These are phyloP conservation scores for Luffa acutangula DNA, from an alignment of 306 rosid species.

Conservation along the genomic window DNA sequence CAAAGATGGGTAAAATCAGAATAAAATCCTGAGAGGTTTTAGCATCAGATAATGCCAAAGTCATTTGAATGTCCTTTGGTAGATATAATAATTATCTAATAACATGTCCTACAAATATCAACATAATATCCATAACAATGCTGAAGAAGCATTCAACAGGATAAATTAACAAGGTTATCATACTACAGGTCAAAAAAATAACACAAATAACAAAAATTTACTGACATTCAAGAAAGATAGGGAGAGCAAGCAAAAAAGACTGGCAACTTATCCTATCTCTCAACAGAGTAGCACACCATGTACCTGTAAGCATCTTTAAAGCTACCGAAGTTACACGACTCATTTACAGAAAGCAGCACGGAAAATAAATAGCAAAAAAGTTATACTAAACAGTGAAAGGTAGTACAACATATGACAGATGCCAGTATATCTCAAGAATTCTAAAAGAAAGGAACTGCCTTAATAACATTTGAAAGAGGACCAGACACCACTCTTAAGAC, in stretches of 20 bases:
- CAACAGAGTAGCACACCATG: constrained; percentile 67
- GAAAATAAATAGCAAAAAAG: constrained; percentile 12
- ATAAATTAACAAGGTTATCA: constrained; percentile 10
- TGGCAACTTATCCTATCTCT: constrained; percentile 78
- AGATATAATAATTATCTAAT: background rate
- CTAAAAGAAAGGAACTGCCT: constrained; percentile 22
- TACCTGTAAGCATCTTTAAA: constrained; percentile 83
- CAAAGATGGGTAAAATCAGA: background rate
- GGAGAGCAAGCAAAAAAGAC: constrained; percentile 77
- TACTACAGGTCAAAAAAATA: constrained; percentile 16
- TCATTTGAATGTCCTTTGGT: background rate
- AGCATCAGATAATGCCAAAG: background rate
- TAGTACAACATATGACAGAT: constrained; percentile 17
- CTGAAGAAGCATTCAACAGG: background rate
- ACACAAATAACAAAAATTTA: constrained; percentile 45
- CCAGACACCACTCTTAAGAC: constrained; percentile 3
- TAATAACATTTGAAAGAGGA: constrained; percentile 11
- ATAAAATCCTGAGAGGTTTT: background rate
- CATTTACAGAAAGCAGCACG: constrained; percentile 21
- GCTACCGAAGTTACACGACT: constrained; percentile 39
- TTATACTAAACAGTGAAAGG: constrained; percentile 2
- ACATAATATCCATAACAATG: constrained; percentile 1
- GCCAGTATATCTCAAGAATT: constrained; percentile 21
- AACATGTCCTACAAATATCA: background rate
- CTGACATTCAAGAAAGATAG: constrained; percentile 60